Base-by-base conservation (phyloP, 345 rosid genomes). In the Geranium rotundifolium region DNA sequence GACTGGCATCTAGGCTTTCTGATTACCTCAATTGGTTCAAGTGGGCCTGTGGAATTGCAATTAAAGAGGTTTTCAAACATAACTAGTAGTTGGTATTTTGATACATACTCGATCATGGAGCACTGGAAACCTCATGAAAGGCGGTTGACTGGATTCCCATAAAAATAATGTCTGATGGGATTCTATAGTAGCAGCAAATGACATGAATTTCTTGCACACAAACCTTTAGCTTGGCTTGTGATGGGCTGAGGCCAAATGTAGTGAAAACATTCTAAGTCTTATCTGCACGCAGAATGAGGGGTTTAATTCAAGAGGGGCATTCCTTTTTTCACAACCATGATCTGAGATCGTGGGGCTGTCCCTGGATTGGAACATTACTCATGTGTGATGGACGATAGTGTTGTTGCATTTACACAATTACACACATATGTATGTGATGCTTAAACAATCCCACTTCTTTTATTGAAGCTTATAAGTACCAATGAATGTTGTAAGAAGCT, bases 291-390 rank as follows among this genome's bases (percentile, higher is more conserved):
- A 23, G 27, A 23, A 23, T 86, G 65, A 84, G 86, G 0, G 91
- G 96, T 37, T 70, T 90, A 70, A 59, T 90, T 0, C 69, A 73
- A 13, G 69, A 85, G 65, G 96, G 91, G 69, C 75, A 87, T 34
- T 55, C 70, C 54, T 54, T 87, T 61, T 79, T 89, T 67, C 27
- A 69, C 75, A 69, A 83, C 86, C 61, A 82, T 90, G 90, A 61
- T 73, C 55, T 63, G 68, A 27, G 80, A 76, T 9, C 65, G 70
- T 1, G 72, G 71, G 29, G 54, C 73, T 61, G 64, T 60, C 29
- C 90, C 79, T 46, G 52, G 14, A 46, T 46, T 46, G 52, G 52
- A 46, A 46, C 14, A 46, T 46, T 9, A 46, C 52, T 9, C 52
- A 46, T 46, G 52, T 46, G 52, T 9, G 52, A 7, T 14, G 16